Conservation (phyloP, 139 green algal genomes). For the Raphidocelis subcapitata region DNA sequence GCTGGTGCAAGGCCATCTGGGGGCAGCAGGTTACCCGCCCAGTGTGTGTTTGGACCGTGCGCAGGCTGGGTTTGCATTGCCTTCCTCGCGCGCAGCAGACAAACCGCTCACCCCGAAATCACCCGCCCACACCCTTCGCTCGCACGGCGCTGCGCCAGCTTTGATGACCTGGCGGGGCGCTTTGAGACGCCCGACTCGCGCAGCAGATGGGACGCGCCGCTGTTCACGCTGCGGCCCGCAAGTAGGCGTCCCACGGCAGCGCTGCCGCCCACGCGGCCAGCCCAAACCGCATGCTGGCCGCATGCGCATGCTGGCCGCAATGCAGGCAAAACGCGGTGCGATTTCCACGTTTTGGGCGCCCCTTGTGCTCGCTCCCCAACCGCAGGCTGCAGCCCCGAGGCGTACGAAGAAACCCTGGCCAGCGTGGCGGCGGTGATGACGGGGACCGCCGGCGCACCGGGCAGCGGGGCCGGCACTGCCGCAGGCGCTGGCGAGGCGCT, state of each 20-base stretch:
- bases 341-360: background rate
- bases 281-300: background rate
- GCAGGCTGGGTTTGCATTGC: no score
- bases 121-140: no score
- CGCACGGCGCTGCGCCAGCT: no score
- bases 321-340: background rate
- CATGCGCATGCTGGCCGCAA: background rate
- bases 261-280: background rate
- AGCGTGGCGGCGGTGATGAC: background rate
- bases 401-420: background rate
- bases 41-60: no score
- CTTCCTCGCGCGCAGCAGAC: no score
- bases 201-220: constrained; percentile 90
- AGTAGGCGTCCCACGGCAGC: background rate
- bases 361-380: background rate
- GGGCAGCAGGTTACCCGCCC: no score
- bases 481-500: constrained; percentile 24
- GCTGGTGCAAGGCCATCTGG: no score
- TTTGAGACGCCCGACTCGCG: constrained; percentile 85
- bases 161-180: constrained; percentile 78
- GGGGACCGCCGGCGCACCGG: background rate
- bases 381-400: background rate
- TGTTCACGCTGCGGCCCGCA: constrained; percentile 63
- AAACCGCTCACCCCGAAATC: no score
- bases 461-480: background rate